Conservation (phyloP, 331 rosid species). For the Malus hybrid region DNA sequence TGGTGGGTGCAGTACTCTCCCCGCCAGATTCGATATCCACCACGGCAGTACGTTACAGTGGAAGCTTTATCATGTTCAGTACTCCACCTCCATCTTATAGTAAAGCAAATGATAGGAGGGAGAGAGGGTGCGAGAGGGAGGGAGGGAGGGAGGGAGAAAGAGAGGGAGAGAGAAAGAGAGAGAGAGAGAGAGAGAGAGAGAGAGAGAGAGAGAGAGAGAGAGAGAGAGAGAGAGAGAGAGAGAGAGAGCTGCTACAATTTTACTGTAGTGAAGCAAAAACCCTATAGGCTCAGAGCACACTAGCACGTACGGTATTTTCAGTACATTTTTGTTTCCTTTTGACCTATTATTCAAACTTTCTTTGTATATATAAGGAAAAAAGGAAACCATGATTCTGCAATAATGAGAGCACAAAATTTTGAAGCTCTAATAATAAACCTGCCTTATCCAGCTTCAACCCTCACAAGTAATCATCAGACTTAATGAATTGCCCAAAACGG, state of each 20-base stretch:
- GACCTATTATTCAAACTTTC: conserved; percentile 3
- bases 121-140: too few relatives aligned
- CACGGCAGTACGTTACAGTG: conserved; percentile 26
- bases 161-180: too few relatives aligned
- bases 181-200: too few relatives aligned
- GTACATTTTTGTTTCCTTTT: conserved; percentile 23
- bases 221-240: not conserved
- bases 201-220: not conserved
- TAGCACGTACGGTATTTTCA: not conserved
- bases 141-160: too few relatives aligned
- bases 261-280: not conserved
- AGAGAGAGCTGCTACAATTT: not conserved
- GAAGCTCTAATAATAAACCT: not conserved
- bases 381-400: not conserved
- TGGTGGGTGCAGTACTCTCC: conserved; percentile 20
- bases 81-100: conserved; percentile 27
- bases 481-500: conserved; percentile 35
- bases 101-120: conserved; percentile 10
- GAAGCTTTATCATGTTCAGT: conserved; percentile 12
- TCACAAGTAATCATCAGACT: conserved; percentile 23
- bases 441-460: conserved; percentile 6
- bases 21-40: conserved; percentile 45
- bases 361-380: not conserved
- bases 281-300: not conserved
- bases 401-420: not conserved